A percentile compares a stretch with the other conserved stretches of the same genome.
These are phyloP conservation scores for Gossypium mustelinum DNA, from an alignment of 345 rosid species.

Conservation along the genomic window DNA sequence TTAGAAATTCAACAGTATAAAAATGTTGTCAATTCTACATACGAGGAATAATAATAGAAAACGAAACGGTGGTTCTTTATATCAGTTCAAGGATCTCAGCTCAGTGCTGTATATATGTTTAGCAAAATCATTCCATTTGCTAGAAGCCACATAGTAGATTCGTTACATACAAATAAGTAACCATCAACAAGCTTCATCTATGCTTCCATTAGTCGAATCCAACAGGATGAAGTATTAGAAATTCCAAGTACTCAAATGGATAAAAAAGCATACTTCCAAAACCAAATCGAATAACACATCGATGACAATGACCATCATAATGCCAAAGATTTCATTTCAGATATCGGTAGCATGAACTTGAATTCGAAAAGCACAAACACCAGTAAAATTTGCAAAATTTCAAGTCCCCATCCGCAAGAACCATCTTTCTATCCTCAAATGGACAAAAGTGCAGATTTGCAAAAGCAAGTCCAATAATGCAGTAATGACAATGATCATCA, in stretches of 20 bases:
- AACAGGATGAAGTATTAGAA: not conserved
- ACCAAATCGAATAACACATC: not conserved
- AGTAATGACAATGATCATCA: not conserved
- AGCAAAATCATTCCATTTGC: no score
- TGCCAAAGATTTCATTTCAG: not conserved
- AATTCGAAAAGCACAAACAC: not conserved
- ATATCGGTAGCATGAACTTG: constrained; percentile 1
- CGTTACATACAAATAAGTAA: no score
- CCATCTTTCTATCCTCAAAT: not conserved
- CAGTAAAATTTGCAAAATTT: not conserved
- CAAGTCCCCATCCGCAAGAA: not conserved
- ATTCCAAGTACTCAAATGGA: not conserved
- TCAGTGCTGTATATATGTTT: no score
- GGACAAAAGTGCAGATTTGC: not conserved
- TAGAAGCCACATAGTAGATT: no score
- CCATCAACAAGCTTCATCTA: no score
- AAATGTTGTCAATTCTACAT: no score
- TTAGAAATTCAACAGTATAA: no score
- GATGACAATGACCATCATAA: not conserved
- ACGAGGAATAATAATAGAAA: no score
- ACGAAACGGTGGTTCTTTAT: no score
- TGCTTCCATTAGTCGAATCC: no score
- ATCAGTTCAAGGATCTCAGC: no score
- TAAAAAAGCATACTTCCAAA: not conserved
- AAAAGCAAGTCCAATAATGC: not conserved